These are phyloP conservation scores for Esteya vermicola DNA, from an alignment of 2,329 filamentous ascomycete genomes.

Conservation along the genomic window DNA sequence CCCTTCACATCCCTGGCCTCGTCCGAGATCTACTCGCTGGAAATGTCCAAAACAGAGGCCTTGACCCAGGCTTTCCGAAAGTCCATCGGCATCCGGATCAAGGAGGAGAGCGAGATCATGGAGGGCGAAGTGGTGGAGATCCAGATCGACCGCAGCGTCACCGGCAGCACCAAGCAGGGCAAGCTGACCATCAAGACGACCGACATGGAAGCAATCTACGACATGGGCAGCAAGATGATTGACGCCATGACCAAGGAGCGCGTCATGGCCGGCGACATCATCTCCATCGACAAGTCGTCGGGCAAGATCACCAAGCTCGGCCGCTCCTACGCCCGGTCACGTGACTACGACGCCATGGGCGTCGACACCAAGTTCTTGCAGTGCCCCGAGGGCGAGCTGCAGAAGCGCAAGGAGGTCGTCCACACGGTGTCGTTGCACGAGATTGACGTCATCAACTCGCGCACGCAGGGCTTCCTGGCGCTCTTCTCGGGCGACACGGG, in stretches of 20 bases:
- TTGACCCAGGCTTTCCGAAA: slow-evolving; percentile 98
- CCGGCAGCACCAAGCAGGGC: slow-evolving; percentile 92
- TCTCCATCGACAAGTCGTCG: slow-evolving; percentile 96
- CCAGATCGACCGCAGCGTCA: slow-evolving; percentile 93
- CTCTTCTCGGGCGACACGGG: slow-evolving; percentile 97
- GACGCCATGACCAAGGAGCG: slow-evolving; percentile 99
- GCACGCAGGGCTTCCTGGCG: slow-evolving; percentile 94
- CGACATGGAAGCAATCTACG: slow-evolving; percentile 98
- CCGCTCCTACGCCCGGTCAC: slow-evolving; percentile 81
- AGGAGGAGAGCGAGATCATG: slow-evolving; percentile 98
- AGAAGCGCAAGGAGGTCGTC: slow-evolving; percentile 92
- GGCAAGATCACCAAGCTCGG: slow-evolving; percentile 97
- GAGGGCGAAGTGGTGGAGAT: slow-evolving; percentile 99
- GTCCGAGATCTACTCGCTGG: slow-evolving; percentile 94
- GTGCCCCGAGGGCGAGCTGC: slow-evolving; percentile 92
- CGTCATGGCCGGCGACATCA: slow-evolving; percentile 95
- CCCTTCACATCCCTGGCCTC: slow-evolving; percentile 93
- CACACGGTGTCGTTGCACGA: slow-evolving; percentile 96
- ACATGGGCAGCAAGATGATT: slow-evolving; percentile 99
- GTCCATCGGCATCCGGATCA: slow-evolving; percentile 94
- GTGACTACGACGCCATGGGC: slow-evolving; percentile 98
- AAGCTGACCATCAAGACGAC: slow-evolving; percentile 99
- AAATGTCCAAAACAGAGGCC: slow-evolving; percentile 99
- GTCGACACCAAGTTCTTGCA: slow-evolving; percentile 97
- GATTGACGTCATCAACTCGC: slow-evolving; percentile 98